Evolutionary conservation across 371 early-diverging fungal species (phyloP).

Genomic region (Phascolomyces articulosus): DNA sequence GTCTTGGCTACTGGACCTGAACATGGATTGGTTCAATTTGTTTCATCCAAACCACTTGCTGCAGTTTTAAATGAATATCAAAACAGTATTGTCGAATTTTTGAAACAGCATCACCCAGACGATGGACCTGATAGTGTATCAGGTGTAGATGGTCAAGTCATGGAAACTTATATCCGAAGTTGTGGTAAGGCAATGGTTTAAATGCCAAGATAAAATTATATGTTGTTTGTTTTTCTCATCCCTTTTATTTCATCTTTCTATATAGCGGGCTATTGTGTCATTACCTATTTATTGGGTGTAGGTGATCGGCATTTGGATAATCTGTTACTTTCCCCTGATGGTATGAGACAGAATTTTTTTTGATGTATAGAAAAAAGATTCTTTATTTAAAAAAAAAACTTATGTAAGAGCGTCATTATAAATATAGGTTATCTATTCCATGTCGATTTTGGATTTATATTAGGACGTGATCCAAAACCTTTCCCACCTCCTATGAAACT

Average conservation of each 20-base stretch:
- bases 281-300: slow-evolving; percentile 97
- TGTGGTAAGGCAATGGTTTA: slow-evolving; percentile 88
- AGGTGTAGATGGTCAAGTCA: slow-evolving; percentile 76
- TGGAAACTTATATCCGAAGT: slow-evolving; percentile 95
- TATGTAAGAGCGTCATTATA: too few species aligned
- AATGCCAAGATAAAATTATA: too few species aligned
- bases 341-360: slow-evolving; percentile 31
- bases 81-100: slow-evolving; percentile 79
- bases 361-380: too few species aligned
- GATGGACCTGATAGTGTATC: slow-evolving; percentile 61
- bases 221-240: too few species aligned
- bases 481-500: slow-evolving; percentile 99
- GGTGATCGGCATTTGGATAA: slow-evolving; percentile 99
- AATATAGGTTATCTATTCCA: slow-evolving; percentile 89
- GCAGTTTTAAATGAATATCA: slow-evolving; percentile 87
- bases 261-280: slow-evolving; percentile 97
- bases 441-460: slow-evolving; percentile 98
- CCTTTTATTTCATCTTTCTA: neutral
- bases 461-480: slow-evolving; percentile 98
- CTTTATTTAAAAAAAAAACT: too few species aligned
- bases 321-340: slow-evolving; percentile 85
- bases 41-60: slow-evolving; percentile 86
- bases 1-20: slow-evolving; percentile 93
- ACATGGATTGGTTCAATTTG: slow-evolving; percentile 92
- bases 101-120: slow-evolving; percentile 73